Evolutionary conservation across 139 green algal species (phyloP), one percentile per base, ranked within the genome.

Genomic region (Axilococcus clingmanii): DNA sequence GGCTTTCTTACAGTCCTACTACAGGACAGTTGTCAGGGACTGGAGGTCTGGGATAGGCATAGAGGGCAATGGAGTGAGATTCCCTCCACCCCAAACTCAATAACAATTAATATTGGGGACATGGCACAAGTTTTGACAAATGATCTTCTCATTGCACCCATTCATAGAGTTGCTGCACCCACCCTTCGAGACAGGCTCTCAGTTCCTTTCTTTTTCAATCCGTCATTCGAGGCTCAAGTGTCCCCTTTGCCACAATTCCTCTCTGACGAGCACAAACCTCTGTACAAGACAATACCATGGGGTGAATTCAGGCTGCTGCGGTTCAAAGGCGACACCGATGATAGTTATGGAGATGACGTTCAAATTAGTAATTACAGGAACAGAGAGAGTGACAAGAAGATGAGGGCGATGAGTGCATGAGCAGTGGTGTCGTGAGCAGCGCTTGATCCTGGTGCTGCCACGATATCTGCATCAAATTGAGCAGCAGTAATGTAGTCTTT

Each of bases 1-100:
- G 73, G 75, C 1, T 77, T 82, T 23, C 45, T 82, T 16, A 82
- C 74, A 3, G 44, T 82, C 14, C 35, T 82, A 11, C 29, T 19
- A 22, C n/a, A 19, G 6, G 27, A 19, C 7, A 30, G 16, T 15
- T 19, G 12, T 31, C 1, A 12, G n/a, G 40, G 40, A 5, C 17
- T 48, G n/a, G 40, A 48, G 7, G 19, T 48, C 29, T n/a, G n/a
- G n/a, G n/a, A n/a, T n/a, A n/a, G n/a, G n/a, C 29, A 48, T 28
- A 22, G 20, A 15, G 20, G 29, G 27, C n/a, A 29, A 22, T 48
- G 40, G 40, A 22, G 27, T 14, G 6, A 22, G 19, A 0, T 48
- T 5, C n/a, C 27, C 12, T 22, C 40, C n/a, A 29, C 29, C n/a
- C 20, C 40, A 30, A 22, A 29, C 29, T 48, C 17, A 15, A 31